Conservation (phyloP, 1,139 yeast species). For the Kluyveromyces sp. region DNA sequence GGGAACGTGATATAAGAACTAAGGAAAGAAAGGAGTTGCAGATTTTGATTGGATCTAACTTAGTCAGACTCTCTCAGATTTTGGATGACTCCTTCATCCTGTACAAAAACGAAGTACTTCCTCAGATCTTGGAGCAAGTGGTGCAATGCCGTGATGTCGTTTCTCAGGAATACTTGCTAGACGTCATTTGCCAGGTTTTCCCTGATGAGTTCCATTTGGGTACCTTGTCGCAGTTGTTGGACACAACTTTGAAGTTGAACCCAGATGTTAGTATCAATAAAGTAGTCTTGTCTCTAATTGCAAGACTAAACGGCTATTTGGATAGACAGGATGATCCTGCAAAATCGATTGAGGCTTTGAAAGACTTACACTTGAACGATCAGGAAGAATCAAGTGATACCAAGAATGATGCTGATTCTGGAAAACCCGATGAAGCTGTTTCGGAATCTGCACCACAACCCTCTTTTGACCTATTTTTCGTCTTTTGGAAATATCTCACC, state of each 20-base stretch:
- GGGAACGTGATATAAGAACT: conserved; percentile 67
- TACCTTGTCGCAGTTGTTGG: conserved; percentile 61
- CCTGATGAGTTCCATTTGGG: conserved; percentile 86
- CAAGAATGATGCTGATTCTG: conserved; percentile 7
- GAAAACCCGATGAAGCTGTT: conserved; percentile 7
- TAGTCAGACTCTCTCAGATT: conserved; percentile 81
- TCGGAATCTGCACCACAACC: not conserved
- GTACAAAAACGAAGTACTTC: conserved; percentile 62
- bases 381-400: conserved; percentile 2
- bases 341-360: conserved; percentile 6
- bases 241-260: conserved; percentile 58
- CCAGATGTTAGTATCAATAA: conserved; percentile 64
- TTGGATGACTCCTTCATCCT: conserved; percentile 55
- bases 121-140: conserved; percentile 79
- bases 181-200: conserved; percentile 86
- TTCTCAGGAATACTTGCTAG: conserved; percentile 86
- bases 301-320: conserved; percentile 59
- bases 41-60: conserved; percentile 85
- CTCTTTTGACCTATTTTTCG: conserved; percentile 39
- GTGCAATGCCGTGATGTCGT: conserved; percentile 86
- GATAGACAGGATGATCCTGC: conserved; percentile 31
- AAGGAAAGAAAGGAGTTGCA: conserved; percentile 83
- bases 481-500: conserved; percentile 59
- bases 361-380: conserved; percentile 5
- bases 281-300: conserved; percentile 61